Percentiles rank a stretch among this genome's conserved stretches.
phyloP scores from a whole-genome alignment of 1,284 basidiomycete genomes.

The Moniliella sp. region DNA sequence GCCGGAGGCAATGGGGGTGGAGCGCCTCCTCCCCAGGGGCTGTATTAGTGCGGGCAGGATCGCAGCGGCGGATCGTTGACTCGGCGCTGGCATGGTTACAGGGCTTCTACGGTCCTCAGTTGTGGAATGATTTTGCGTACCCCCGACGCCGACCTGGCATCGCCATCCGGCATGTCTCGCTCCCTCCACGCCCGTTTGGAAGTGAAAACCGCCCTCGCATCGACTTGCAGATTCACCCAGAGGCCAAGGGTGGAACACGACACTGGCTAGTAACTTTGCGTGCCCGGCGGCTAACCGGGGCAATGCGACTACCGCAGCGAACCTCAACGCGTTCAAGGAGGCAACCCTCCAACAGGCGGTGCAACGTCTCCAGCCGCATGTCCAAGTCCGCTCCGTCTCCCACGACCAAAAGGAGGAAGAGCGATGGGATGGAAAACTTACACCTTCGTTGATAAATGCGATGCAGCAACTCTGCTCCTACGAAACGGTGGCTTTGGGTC shows the following conservation, averaged over 20 bases:
- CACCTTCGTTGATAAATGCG: background rate
- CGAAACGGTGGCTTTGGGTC: slow-evolving; percentile 21
- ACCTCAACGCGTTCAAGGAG: background rate
- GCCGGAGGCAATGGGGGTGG: too few species aligned
- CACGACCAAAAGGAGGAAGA: too few species aligned
- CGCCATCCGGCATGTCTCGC: too few species aligned
- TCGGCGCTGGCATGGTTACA: slow-evolving; percentile 49
- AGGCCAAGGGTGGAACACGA: slow-evolving; percentile 50
- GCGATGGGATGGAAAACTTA: too few species aligned
- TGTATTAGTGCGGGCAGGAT: slow-evolving; percentile 27
- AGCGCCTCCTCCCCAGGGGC: too few species aligned
- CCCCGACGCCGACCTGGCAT: too few species aligned
- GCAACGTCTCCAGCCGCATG: background rate
- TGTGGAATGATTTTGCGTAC: too few species aligned
- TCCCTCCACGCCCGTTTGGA: too few species aligned
- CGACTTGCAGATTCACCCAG: slow-evolving; percentile 22
- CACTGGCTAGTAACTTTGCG: slow-evolving; percentile 35
- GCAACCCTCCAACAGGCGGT: too few species aligned
- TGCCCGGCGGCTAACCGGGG: slow-evolving; percentile 1
- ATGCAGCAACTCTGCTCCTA: slow-evolving; percentile 10
- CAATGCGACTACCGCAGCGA: background rate
- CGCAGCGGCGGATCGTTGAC: slow-evolving; percentile 54
- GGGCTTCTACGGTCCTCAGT: slow-evolving; percentile 17
- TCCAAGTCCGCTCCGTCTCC: too few species aligned
- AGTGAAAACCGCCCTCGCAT: slow-evolving; percentile 7